phyloP scores from a whole-genome alignment of 768 basidiomycete genomes.

The Podaxis sp. region DNA sequence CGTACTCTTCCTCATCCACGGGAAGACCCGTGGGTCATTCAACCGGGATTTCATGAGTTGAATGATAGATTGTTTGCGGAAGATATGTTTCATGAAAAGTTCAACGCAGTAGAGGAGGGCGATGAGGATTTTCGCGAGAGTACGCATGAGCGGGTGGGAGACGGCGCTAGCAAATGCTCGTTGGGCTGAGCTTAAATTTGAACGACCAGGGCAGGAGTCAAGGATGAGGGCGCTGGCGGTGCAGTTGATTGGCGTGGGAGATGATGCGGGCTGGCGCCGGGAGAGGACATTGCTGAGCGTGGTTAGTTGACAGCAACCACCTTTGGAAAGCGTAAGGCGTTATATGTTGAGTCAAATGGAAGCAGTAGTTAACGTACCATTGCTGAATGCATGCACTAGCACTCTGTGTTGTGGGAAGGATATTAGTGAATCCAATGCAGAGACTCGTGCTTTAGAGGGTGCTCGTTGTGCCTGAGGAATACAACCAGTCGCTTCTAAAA shows the following conservation, averaged over 20 bases:
- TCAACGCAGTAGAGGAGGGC: conserved; percentile 22
- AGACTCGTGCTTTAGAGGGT: not conserved
- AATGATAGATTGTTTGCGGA: conserved; percentile 19
- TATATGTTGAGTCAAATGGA: not conserved
- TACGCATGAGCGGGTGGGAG: conserved; percentile 24
- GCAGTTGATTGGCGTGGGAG: conserved; percentile 6
- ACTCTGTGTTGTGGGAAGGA: conserved; percentile 24
- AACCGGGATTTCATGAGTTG: conserved; percentile 24
- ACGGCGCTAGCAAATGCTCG: conserved; percentile 29
- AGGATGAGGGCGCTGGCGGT: conserved; percentile 32
- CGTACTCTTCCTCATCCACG: conserved; percentile 33
- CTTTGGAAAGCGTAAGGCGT: conserved; percentile 18
- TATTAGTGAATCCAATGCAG: conserved; percentile 6
- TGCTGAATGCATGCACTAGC: conserved; percentile 44
- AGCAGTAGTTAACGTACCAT: conserved; percentile 26
- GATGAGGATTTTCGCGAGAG: conserved; percentile 20
- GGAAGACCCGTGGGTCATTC: conserved; percentile 26
- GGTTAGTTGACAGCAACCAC: conserved; percentile 34
- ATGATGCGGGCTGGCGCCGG: conserved; percentile 12
- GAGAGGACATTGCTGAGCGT: conserved; percentile 30
- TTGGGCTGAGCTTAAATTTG: conserved; percentile 19
- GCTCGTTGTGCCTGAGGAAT: conserved; percentile 17
- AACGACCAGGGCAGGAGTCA: conserved; percentile 42
- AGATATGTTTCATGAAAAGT: conserved; percentile 18
- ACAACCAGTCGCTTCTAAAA: conserved; percentile 31